Evolutionary conservation across 164 flowering plant species (phyloP), one percentile per base, ranked within the genome.

Genomic region (Magnolia kwangsiensis): DNA sequence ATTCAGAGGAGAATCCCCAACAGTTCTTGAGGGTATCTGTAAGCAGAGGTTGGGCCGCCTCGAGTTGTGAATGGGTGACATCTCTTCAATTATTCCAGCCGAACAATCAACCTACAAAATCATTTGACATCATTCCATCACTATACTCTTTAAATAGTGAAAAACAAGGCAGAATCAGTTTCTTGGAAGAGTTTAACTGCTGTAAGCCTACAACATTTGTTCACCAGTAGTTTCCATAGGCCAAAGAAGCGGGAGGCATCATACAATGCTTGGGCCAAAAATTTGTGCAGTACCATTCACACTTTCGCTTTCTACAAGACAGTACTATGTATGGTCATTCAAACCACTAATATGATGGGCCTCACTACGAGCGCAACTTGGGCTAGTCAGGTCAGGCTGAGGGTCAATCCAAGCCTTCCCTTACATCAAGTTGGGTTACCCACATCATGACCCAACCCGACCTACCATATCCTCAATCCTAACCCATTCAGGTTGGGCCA

Each of bases 11-110:
- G 85, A 67, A 24, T 72, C 79, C 27, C 84, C 88, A 37, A 78
- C 37, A 20, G 74, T 70, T 86, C 77, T 85, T 64, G 83, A 50
- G 27, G 89, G 88, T 77, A 87, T 81, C 65, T 88, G 81, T 50
- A 86, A 65, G 51, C 71, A 65, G 16, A 86, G 83, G 63, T 77
- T 74, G 75, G 76, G 79, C 71, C 51, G 73, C 70, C 79, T 79
- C 50, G 50, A 67, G 24, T 72, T 81, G 72, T 82, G 84, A 77
- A 61, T 68, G 9, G 71, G 67, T 27, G 74, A 74, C 37, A 55
- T 72, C 69, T 87, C 89, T 78, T 86, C 90, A 51, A 72, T 75
- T 81, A 89, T 85, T 79, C 86, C 90, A 70, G 79, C 13, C 14
- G 76, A 71, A 67, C 50, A 78, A 61, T 74, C 85, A 76, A 24